Conservation (phyloP, 371 early-diverging fungal genomes). For the Apophysomyces variabilis region DNA sequence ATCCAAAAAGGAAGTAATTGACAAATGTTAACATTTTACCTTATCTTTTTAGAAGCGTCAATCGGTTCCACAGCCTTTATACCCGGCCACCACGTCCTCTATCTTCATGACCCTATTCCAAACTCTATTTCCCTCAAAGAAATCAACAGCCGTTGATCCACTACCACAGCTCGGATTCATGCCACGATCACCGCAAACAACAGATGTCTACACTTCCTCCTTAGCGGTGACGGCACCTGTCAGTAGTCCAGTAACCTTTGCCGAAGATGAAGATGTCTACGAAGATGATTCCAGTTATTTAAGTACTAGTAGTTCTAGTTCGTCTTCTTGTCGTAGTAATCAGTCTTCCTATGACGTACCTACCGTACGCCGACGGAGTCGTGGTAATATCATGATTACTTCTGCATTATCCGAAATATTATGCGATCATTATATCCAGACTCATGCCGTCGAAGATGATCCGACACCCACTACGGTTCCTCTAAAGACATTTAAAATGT, state of each 20-base stretch:
- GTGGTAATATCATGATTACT: constrained; percentile 1
- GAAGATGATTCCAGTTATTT: constrained; percentile 14
- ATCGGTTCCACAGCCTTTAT: not conserved
- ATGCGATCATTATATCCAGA: constrained; percentile 13
- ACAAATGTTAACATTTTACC: constrained; percentile 4
- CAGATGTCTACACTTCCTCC: constrained; percentile 17
- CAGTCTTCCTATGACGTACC: not conserved
- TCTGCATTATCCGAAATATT: constrained; percentile 20
- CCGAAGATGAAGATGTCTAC: not conserved
- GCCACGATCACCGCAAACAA: constrained; percentile 13
- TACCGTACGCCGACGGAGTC: constrained; percentile 8
- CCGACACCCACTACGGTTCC: constrained; percentile 9
- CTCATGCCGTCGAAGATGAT: constrained; percentile 9
- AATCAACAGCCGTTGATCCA: not conserved
- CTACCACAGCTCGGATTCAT: constrained; percentile 9
- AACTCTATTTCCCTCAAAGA: not conserved
- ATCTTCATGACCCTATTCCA: not conserved
- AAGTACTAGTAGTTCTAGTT: constrained; percentile 7
- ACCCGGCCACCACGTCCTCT: not conserved
- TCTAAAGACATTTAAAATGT: constrained; percentile 1
- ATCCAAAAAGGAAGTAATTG: constrained; percentile 2
- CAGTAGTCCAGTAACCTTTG: constrained; percentile 1
- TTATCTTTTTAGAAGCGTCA: not conserved
- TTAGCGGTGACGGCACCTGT: constrained; percentile 11
- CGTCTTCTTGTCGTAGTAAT: constrained; percentile 8